These are phyloP conservation scores for Phytopythium helicoides DNA, from an alignment of 352 stramenopile genomes.

Conservation along the genomic window DNA sequence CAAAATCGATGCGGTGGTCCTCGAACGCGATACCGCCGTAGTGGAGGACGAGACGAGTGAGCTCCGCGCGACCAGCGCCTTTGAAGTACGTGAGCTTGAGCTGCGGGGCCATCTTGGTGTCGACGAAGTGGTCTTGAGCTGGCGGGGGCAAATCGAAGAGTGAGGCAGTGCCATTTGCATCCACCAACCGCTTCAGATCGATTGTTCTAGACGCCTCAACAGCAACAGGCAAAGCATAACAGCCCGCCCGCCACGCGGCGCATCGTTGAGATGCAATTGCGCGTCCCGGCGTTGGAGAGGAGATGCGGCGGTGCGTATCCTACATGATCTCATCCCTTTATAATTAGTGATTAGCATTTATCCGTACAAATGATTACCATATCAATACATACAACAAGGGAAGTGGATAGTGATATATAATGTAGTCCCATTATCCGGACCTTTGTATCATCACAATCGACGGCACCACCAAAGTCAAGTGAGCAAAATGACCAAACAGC, in stretches of 20 bases:
- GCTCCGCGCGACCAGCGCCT: constrained; percentile 36
- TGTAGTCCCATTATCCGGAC: neutral
- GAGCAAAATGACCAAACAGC: too few relatives aligned
- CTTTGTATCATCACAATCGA: too few relatives aligned
- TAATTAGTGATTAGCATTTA: too few relatives aligned
- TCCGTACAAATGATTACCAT: too few relatives aligned
- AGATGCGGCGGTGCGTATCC: constrained; percentile 6
- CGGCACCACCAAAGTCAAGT: too few relatives aligned
- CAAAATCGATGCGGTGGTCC: constrained; percentile 21
- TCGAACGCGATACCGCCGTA: constrained; percentile 38
- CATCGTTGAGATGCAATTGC: neutral
- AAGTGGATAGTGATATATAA: too few relatives aligned
- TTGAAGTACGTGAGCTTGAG: constrained; percentile 73
- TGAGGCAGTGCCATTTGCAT: neutral
- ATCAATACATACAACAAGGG: too few relatives aligned
- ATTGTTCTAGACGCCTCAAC: constrained; percentile 3
- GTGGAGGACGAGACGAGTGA: constrained; percentile 41
- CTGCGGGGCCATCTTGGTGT: constrained; percentile 17
- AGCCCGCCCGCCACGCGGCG: neutral
- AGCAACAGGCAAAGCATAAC: too few relatives aligned
- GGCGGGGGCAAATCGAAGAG: neutral
- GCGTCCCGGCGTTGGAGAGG: too few relatives aligned
- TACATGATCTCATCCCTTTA: neutral
- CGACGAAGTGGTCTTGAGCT: neutral
- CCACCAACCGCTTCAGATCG: neutral